Evolutionary conservation across 306 rosid genomes (phyloP), one percentile per base, ranked within the genome.

Genomic region (Bauhinia variegata): DNA sequence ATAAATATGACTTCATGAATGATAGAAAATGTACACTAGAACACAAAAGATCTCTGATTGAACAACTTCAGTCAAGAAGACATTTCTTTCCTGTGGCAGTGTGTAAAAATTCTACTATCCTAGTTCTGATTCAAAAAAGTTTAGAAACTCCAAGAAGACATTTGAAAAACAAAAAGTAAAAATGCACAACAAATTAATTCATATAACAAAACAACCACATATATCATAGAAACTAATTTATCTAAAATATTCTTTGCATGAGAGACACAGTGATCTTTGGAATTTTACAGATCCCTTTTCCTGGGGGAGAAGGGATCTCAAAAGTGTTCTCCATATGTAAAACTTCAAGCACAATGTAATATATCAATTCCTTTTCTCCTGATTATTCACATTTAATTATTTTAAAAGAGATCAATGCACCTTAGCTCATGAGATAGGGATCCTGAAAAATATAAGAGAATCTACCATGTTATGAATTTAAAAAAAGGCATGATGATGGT

Each of bases 11-110:
- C 43, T 75, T 62, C 65, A 73, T 19, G 19, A 64, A 77, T 31
- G 60, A 41, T 48, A 67, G 38, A 65, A 55, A 78, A 46, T 34
- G 55, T 2, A 49, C 14, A 8, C 6, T 1, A n/a, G 11, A 57
- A 60, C 33, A 17, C 54, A 37, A 11, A 28, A 54, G 51, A 75
- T 50, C 65, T 64, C 47, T 36, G 17, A 39, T 23, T 2, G 49
- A 42, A 52, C 39, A 70, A 67, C 48, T 48, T 48, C 70, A 46
- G 68, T 51, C 75, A 68, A 41, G 67, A 77, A 38, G 10, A 33
- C 37, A 51, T 46, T 71, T 65, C 47, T 34, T 36, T 5, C 7
- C 18, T 14, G 47, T 10, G 32, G 42, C 31, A 38, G 14, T 6
- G 8, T 56, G 7, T 14, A 53, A 16, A 58, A 8, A 8, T 23